Percentiles rank a stretch among this genome's conserved stretches.
Conservation (phyloP, 192 early-diverging fungal species). For the Podochytrium sp. region DNA sequence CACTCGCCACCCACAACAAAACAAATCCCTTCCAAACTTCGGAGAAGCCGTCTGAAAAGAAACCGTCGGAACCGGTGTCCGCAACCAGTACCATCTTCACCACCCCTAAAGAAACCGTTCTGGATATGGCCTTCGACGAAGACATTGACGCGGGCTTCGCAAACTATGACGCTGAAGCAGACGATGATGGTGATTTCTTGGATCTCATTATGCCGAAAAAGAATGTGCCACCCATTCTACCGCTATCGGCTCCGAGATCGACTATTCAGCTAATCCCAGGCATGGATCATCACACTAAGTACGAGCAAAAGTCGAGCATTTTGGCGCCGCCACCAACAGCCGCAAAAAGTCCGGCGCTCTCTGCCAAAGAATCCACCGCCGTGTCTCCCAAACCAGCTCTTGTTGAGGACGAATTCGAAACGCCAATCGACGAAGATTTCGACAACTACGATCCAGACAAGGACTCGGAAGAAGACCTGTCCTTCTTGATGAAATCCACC, state of each 20-base stretch:
- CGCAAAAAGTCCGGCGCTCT: too few relatives aligned
- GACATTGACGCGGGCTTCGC: conserved; percentile 16
- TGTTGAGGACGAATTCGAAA: background rate
- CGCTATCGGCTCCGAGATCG: background rate
- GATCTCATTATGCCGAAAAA: conserved; percentile 17
- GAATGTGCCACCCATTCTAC: background rate
- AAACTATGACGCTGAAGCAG: conserved; percentile 20
- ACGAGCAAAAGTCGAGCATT: too few relatives aligned
- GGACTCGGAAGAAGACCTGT: conserved; percentile 2
- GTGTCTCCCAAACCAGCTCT: background rate
- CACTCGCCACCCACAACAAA: background rate
- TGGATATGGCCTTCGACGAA: conserved; percentile 1
- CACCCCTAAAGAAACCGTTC: background rate
- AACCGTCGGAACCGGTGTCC: background rate
- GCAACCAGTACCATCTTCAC: too few relatives aligned
- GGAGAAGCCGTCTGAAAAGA: background rate
- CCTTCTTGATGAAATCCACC: background rate
- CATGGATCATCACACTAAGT: too few relatives aligned
- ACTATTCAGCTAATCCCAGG: too few relatives aligned
- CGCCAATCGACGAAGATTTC: conserved; percentile 1
- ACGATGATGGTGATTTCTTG: conserved; percentile 7
- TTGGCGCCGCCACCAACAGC: too few relatives aligned
- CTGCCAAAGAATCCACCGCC: background rate
- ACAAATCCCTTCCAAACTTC: background rate
- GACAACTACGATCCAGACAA: conserved; percentile 6